Evolutionary conservation across 2,329 filamentous ascomycete genomes (phyloP).

Genomic region (Cladosporium sp.): DNA sequence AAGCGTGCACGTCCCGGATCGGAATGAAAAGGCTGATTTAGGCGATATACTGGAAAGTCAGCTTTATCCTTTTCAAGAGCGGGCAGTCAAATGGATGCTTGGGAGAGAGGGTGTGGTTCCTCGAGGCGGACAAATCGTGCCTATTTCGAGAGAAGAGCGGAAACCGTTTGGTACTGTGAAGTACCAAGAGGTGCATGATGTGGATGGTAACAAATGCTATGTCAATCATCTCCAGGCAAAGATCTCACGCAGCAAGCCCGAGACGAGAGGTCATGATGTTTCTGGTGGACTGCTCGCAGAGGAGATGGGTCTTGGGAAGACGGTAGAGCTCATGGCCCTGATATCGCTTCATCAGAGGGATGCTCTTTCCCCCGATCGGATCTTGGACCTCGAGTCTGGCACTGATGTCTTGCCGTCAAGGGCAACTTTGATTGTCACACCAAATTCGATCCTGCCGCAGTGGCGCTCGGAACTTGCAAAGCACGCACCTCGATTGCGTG

Average conservation of each 20-base stretch:
- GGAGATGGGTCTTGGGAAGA: constrained; percentile 82
- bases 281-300: constrained; percentile 67
- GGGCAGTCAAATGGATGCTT: constrained; percentile 68
- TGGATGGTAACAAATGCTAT: constrained; percentile 45
- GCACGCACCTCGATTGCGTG: constrained; percentile 54
- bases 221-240: constrained; percentile 62
- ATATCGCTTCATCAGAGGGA: constrained; percentile 59
- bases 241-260: constrained; percentile 33
- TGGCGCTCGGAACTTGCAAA: constrained; percentile 57
- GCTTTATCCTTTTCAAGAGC: constrained; percentile 69
- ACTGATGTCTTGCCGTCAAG: constrained; percentile 47
- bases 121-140: constrained; percentile 14
- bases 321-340: constrained; percentile 68
- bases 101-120: constrained; percentile 59
- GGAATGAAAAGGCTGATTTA: constrained; percentile 26
- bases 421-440: constrained; percentile 62
- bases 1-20: constrained; percentile 59
- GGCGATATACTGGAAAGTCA: constrained; percentile 27
- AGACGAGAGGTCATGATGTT: constrained; percentile 42
- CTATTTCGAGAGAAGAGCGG: background rate
- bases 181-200: constrained; percentile 45
- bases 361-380: constrained; percentile 23
- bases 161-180: constrained; percentile 30
- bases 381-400: constrained; percentile 37
- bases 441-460: constrained; percentile 57